phyloP scores from a whole-genome alignment of 2,329 filamentous ascomycete genomes.

The Fusarium sp. region DNA sequence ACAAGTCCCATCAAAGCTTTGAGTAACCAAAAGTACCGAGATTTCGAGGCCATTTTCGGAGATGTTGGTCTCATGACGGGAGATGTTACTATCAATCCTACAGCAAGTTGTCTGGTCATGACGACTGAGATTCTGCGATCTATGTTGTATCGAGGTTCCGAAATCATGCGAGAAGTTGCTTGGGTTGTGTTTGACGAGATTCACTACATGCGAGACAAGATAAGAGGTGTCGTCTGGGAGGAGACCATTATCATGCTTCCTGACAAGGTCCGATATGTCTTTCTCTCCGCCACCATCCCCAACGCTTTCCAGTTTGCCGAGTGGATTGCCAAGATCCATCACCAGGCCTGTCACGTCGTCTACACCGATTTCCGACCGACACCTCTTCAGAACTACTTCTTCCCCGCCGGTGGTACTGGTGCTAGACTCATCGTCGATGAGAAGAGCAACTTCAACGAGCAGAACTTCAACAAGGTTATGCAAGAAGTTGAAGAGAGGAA shows the following conservation, averaged over 20 bases:
- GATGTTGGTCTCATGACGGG: conserved; percentile 99
- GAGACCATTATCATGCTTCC: conserved; percentile 98
- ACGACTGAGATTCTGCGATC: conserved; percentile 99
- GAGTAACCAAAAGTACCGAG: conserved; percentile 98
- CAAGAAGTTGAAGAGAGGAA: conserved; percentile 87
- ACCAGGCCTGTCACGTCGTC: conserved; percentile 97
- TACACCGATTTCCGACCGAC: conserved; percentile 99
- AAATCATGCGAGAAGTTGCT: conserved; percentile 99
- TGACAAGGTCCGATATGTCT: conserved; percentile 99
- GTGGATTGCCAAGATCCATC: conserved; percentile 98
- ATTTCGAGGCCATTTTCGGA: conserved; percentile 95
- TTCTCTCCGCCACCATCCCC: conserved; percentile 96
- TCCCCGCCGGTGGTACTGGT: conserved; percentile 90
- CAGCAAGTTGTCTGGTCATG: conserved; percentile 98
- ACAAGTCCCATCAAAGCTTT: conserved; percentile 99
- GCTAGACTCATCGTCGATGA: conserved; percentile 97
- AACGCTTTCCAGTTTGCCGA: conserved; percentile 99
- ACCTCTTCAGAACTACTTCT: conserved; percentile 97
- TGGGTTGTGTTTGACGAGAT: conserved; percentile 99
- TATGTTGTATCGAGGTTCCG: conserved; percentile 97
- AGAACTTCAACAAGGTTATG: conserved; percentile 99
- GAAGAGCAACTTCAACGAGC: conserved; percentile 94
- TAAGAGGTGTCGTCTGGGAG: conserved; percentile 97
- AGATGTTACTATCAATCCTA: conserved; percentile 99
- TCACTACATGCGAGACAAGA: conserved; percentile 96